These are phyloP conservation scores for Ceratocystis cacaofunesta DNA, from an alignment of 2,329 filamentous ascomycete genomes.

Conservation along the genomic window DNA sequence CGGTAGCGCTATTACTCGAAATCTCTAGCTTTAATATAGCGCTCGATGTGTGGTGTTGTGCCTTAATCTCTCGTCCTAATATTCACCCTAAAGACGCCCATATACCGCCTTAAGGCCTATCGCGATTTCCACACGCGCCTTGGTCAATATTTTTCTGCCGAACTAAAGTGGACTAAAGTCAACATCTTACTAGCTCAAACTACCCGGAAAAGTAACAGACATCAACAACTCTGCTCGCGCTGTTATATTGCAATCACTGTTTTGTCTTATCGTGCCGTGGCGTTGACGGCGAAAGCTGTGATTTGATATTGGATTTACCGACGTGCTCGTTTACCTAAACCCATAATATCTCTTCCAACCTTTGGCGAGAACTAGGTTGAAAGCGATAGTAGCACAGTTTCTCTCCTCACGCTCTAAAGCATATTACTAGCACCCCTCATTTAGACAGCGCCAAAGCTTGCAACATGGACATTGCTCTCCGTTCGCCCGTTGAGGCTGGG, in stretches of 20 bases:
- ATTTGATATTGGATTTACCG: neutral
- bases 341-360: neutral
- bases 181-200: neutral
- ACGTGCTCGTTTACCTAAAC: neutral
- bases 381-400: too few species aligned
- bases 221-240: neutral
- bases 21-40: too few species aligned
- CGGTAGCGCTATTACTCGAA: neutral
- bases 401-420: neutral
- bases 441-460: neutral
- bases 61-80: too few species aligned
- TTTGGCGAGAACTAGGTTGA: too few species aligned
- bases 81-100: too few species aligned
- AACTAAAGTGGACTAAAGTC: neutral
- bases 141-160: neutral
- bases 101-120: neutral
- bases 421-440: neutral
- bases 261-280: neutral
- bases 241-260: neutral
- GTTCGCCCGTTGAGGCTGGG: conserved; percentile 33
- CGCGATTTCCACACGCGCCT: neutral
- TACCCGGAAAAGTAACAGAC: neutral
- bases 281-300: neutral
- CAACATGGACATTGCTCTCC: conserved; percentile 15
- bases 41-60: too few species aligned